Conservation (phyloP, 2,329 filamentous ascomycete species). For the Magnaporthiopsis poae region DNA sequence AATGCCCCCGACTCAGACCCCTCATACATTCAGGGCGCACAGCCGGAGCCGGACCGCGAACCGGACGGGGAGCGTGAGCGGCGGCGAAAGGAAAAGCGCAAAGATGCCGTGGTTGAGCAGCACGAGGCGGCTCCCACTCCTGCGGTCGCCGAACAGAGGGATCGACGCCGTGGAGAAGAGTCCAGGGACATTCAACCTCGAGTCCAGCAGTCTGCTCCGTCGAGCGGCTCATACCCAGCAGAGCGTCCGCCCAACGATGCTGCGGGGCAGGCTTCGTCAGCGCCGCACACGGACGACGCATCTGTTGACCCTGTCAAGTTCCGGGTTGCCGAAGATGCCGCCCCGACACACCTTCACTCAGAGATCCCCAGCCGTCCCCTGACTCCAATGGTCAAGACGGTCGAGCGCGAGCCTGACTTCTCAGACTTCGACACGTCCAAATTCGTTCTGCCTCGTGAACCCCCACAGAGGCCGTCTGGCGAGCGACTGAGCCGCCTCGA, state of each 20-base stretch:
- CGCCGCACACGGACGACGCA: constrained; percentile 11
- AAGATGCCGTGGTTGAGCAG: constrained; percentile 4
- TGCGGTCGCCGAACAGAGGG: not conserved
- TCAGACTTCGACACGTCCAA: constrained; percentile 22
- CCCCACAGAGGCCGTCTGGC: constrained; percentile 12
- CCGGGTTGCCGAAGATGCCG: constrained; percentile 44
- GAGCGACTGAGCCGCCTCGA: constrained; percentile 39
- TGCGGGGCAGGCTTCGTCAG: constrained; percentile 11
- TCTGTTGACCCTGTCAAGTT: constrained; percentile 49
- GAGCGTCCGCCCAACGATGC: not conserved
- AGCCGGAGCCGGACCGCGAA: not conserved
- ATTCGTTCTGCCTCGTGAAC: not conserved
- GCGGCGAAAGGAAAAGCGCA: constrained; percentile 5
- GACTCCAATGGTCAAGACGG: constrained; percentile 42
- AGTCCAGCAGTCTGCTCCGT: constrained; percentile 10
- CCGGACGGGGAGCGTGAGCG: constrained; percentile 8
- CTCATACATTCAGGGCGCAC: not conserved
- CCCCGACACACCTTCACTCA: constrained; percentile 32
- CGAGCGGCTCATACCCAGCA: constrained; percentile 12
- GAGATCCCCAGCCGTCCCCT: constrained; percentile 33
- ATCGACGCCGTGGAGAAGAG: not conserved
- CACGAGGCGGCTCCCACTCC: not conserved
- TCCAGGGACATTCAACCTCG: not conserved
- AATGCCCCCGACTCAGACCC: not conserved
- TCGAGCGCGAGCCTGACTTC: constrained; percentile 45